phyloP scores from a whole-genome alignment of 192 early-diverging fungal genomes.

The Borealophlyctis nickersoniae region DNA sequence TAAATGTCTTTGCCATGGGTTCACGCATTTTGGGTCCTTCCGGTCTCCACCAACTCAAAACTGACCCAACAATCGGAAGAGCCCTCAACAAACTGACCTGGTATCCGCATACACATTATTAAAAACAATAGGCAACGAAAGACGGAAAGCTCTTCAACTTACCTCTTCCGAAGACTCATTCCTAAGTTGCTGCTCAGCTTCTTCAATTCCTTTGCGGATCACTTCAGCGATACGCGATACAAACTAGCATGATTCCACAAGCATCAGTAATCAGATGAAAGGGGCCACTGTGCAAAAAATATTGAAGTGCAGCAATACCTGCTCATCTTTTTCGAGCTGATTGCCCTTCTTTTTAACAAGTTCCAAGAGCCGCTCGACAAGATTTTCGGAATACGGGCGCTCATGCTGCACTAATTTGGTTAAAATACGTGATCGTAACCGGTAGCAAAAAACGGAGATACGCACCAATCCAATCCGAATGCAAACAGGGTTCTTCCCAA shows the following conservation, averaged over 20 bases:
- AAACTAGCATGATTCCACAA: constrained; percentile 9
- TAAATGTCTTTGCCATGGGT: constrained; percentile 22
- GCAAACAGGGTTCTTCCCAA: background rate
- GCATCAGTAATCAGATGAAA: background rate
- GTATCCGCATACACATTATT: background rate
- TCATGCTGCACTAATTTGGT: background rate
- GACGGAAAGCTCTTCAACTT: background rate
- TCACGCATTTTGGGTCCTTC: constrained; percentile 8
- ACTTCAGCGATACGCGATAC: constrained; percentile 21
- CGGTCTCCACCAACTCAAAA: constrained; percentile 27
- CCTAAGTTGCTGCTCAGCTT: constrained; percentile 23
- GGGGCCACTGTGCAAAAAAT: too few species aligned
- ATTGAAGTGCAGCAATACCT: too few species aligned
- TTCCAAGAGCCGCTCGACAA: constrained; percentile 5
- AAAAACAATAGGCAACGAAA: background rate
- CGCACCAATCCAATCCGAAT: background rate
- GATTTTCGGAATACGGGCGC: background rate
- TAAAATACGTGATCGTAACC: background rate
- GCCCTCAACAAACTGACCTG: constrained; percentile 20
- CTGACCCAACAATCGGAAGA: constrained; percentile 27
- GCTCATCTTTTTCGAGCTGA: constrained; percentile 13
- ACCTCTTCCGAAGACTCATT: constrained; percentile 18
- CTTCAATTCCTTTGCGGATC: constrained; percentile 21
- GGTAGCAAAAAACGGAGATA: background rate
- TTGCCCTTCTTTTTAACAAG: constrained; percentile 4